Conservation (phyloP, 768 basidiomycete genomes). For the Stropharia rugosoannulata region DNA sequence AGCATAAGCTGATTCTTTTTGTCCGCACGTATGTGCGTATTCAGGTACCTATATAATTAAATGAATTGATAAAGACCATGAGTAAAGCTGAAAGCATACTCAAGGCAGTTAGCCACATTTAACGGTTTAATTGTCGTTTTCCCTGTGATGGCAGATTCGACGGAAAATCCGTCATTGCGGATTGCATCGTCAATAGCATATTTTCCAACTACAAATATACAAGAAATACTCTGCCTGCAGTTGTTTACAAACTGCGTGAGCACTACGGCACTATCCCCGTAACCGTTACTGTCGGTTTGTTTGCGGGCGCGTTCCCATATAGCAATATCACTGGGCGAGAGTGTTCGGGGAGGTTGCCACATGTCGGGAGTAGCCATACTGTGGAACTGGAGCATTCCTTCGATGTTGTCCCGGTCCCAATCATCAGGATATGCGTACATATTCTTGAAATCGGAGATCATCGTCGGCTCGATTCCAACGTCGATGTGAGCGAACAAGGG, state of each 20-base stretch:
- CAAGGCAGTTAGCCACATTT: conserved; percentile 13
- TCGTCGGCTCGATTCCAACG: conserved; percentile 19
- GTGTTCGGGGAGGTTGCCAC: conserved; percentile 4
- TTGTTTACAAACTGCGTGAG: conserved; percentile 16
- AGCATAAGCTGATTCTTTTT: conserved; percentile 12
- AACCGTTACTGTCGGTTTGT: conserved; percentile 12
- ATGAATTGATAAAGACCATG: neutral
- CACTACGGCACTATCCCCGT: conserved; percentile 11
- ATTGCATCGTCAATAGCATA: conserved; percentile 14
- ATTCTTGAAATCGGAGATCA: conserved; percentile 19
- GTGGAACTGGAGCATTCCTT: conserved; percentile 22
- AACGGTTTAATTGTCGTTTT: conserved; percentile 12
- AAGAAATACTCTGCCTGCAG: conserved; percentile 15
- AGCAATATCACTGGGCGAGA: conserved; percentile 1
- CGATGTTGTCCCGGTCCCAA: conserved; percentile 11
- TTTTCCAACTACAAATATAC: conserved; percentile 10
- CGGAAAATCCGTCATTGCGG: conserved; percentile 9
- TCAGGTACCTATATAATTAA: conserved; percentile 13
- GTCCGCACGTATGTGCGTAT: conserved; percentile 19
- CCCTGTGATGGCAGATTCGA: conserved; percentile 15
- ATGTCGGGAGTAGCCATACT: conserved; percentile 6
- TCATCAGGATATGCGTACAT: conserved; percentile 16
- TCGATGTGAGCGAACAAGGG: conserved; percentile 15
- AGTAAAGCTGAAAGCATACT: conserved; percentile 4
- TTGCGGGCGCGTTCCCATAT: conserved; percentile 12